Evolutionary conservation across 192 early-diverging fungal genomes (phyloP), one percentile per base, ranked within the genome.

Genomic region (Podila clonocystis): DNA sequence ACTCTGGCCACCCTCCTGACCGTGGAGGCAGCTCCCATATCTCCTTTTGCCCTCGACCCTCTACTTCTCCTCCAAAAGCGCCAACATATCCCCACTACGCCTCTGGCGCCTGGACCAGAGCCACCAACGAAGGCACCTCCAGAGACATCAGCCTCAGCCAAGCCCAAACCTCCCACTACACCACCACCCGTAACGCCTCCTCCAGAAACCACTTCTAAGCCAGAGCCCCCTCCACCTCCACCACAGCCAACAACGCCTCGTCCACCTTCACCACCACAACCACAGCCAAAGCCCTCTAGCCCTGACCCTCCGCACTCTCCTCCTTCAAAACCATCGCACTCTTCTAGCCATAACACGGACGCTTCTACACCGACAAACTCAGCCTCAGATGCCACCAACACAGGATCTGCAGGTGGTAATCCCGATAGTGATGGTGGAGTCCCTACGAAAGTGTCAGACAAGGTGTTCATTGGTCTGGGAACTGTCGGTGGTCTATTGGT

Each of bases 401-500:
- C 52, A 1, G 52, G 3, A 9, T 24, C 52, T 55, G 22, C 2
- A n/a, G 52, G 24, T 5, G 34, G 24, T 24, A 45, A 29, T 4
- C 4, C 49, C 24, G 4, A 33, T 22, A 29, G 8, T 22, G 28
- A 61, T 4, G 30, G 30, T 17, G 59, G 59, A 30, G 59, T 61
- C 17, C 59, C 59, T 19, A 61, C 59, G 7, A 11, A 61, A 61
- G 77, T 83, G 4, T 83, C 82, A 12, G n/a, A 65, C 11, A 71
- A 60, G 3, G 73, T 76, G 13, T 50, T 72, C 8, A 76, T 75
- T 58, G 82, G 82, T 5, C 9, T 86, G 36, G 62, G 66, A 9
- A 72, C 69, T 22, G 73, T 75, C 24, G 67, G 77, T 60, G 77
- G 82, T 24, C 5, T 82, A 0, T 9, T 84, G 3, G 49, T 83